Base-by-base conservation (phyloP, 495 filamentous ascomycete species). In the Glonium stellatum region DNA sequence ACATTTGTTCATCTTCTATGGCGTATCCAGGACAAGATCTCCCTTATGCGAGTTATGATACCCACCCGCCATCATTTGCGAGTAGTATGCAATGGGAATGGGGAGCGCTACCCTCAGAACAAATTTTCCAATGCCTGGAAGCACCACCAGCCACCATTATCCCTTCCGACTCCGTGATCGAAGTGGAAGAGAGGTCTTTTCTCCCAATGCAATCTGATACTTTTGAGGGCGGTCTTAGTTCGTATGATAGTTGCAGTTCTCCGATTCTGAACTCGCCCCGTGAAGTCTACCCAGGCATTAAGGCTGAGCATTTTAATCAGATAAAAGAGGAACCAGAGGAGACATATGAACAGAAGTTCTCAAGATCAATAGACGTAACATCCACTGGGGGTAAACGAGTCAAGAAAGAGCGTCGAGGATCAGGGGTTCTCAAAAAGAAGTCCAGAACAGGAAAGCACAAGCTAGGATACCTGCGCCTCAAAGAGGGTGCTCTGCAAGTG, bases 351-450 rank as follows among this genome's bases (percentile, higher is more conserved):
- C 2, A 25, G 13, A 48, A 48, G 22, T 15, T 25, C 0, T 31
- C 12, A 22, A 23, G 48, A 15, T 25, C 21, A 25, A 51, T 51
- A 15, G 21, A 51, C 15, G 48, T 23, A 25, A 27, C 48, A 22
- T 22, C 48, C 25, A 51, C 48, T 31, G 48, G 48, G 21, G 48
- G 48, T 9, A 51, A 51, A 27, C 19, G 48, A 15, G 48, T 51
- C 5, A 51, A 51, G 23, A 51, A 51, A 51, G 48, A 51, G 48
- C 18, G 19, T 15, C 10, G 48, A 10, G 13, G 21, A 8, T 22
- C 48, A 18, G 10, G 39, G 12, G 39, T 18, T 44, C 13, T 11
- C 4, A 51, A 51, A 15, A 51, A 51, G 23, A 51, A 27, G 11
- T 25, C 48, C 21, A 25, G 4, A 31, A 25, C 21, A 8, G 48